A percentile compares a stretch with the other conserved stretches of the same genome.
Evolutionary conservation across 148 eudicot genomes (phyloP).

Genomic region (Euryodendron excelsum): DNA sequence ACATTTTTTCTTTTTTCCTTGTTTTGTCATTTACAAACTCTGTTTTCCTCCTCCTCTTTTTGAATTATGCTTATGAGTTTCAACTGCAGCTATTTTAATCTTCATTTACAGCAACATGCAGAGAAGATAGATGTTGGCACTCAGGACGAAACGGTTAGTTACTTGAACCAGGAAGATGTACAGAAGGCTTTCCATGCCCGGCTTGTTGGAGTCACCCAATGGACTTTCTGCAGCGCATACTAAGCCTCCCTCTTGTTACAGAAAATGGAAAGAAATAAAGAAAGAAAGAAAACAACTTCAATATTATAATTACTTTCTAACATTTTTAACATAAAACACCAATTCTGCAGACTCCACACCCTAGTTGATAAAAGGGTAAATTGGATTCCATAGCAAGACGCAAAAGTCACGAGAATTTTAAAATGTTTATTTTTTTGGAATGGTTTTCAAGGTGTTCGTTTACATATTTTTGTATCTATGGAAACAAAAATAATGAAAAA

Average conservation of each 20-base stretch:
- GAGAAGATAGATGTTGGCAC: conserved; percentile 59
- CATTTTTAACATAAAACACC: too few relatives aligned
- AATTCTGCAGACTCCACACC: too few relatives aligned
- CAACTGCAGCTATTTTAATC: not conserved
- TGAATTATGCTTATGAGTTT: not conserved
- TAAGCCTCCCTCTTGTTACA: not conserved
- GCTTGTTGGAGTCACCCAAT: conserved; percentile 47
- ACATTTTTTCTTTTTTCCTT: too few relatives aligned
- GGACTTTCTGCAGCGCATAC: conserved; percentile 67
- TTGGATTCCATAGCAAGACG: too few relatives aligned
- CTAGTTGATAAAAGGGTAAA: not conserved
- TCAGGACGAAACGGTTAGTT: conserved; percentile 48
- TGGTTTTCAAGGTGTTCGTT: too few relatives aligned
- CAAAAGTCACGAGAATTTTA: too few relatives aligned
- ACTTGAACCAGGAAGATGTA: conserved; percentile 68
- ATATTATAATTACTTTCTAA: too few relatives aligned
- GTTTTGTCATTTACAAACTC: not conserved
- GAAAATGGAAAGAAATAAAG: too few relatives aligned
- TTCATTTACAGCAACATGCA: conserved; percentile 30
- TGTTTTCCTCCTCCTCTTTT: not conserved
- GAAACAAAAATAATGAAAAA: too few relatives aligned
- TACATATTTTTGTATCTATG: too few relatives aligned
- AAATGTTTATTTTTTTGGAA: too few relatives aligned
- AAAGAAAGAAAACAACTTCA: too few relatives aligned
- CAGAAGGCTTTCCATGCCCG: conserved; percentile 65